phyloP scores from a whole-genome alignment of 2,329 filamentous ascomycete species.

The Alternaria brassicae region DNA sequence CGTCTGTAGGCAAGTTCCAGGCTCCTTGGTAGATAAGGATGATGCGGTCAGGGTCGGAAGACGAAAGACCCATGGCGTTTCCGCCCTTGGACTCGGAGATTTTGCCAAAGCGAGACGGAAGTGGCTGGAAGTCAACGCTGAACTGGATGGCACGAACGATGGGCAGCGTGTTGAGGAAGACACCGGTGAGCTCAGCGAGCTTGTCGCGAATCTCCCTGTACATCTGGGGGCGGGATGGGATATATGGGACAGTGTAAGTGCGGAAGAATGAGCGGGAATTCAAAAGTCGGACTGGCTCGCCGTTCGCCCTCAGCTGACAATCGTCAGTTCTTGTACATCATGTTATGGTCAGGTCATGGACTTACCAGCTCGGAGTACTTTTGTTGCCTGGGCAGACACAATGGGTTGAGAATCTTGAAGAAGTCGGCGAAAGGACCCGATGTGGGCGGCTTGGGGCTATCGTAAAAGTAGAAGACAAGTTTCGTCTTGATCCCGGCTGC shows the following conservation, averaged over 20 bases:
- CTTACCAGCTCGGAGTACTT: conserved; percentile 46
- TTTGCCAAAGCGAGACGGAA: conserved; percentile 28
- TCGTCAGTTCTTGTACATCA: not conserved
- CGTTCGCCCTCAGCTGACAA: conserved; percentile 24
- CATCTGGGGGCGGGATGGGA: conserved; percentile 39
- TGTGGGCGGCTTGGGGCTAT: conserved; percentile 38
- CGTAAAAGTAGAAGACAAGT: conserved; percentile 34
- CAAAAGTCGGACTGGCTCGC: conserved; percentile 17
- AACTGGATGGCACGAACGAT: conserved; percentile 24
- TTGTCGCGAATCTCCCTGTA: conserved; percentile 47
- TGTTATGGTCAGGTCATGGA: not conserved
- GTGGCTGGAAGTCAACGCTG: conserved; percentile 35
- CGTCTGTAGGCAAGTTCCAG: conserved; percentile 25
- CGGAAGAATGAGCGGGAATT: conserved; percentile 31
- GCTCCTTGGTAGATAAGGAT: conserved; percentile 32
- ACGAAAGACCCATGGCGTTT: conserved; percentile 34
- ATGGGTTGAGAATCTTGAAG: conserved; percentile 34
- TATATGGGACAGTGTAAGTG: conserved; percentile 36
- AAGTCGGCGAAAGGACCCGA: conserved; percentile 44
- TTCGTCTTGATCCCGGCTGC: conserved; percentile 14
- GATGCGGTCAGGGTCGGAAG: conserved; percentile 29
- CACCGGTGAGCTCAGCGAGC: conserved; percentile 32
- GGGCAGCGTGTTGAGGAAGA: conserved; percentile 27
- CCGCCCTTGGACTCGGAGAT: conserved; percentile 29
- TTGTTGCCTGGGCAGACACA: conserved; percentile 32